Base-by-base conservation (phyloP, 2,329 filamentous ascomycete genomes). In the Magnaporthiopsis incrustans region DNA sequence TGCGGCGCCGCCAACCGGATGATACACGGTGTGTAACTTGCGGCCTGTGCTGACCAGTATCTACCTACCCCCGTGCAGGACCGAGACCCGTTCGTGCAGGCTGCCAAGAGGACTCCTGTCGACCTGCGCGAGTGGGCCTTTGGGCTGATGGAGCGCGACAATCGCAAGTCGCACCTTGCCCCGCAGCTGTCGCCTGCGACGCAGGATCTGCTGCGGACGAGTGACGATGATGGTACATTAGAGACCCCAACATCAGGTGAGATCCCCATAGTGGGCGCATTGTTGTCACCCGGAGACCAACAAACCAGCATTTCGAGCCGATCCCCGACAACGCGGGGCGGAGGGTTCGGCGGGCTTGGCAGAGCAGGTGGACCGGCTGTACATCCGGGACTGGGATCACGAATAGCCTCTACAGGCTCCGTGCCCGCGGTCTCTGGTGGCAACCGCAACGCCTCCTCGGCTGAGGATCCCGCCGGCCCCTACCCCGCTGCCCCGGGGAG, bases 71-170 rank as follows among this genome's bases (percentile, higher is more conserved):
- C 26, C 64, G 11, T 25, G 2, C 66, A 96, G 92, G 93, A 97
- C 69, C 89, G 89, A 67, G 95, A 99, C 73, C 87, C 92, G 4
- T 99, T 99, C 76, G 86, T 99, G 26, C 92, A 97, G 77, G 95
- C 95, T 63, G 95, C 95, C 61, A 98, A 98, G 80, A 87, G 94
- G 69, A 99, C 95, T 1, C 95, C 95, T 0, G 95, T 99, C 62
- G 90, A 99, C 74, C 83, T 99, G 44, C 87, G 90, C 75, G 91
- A 92, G 67, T 99, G 95, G 95, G 94, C 95, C 27, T 87, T 96
- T 61, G 88, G 91, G 71, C 85, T 98, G 81, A 94, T 98, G 86
- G 93, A 97, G 74, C 87, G 89, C 70, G 91, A 97, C 76, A 97
- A 97, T 76, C 91, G 95, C 74, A 97, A 96, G 76, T 97, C 93